Percentiles rank a stretch among this genome's conserved stretches.
phyloP scores from a whole-genome alignment of 2,329 filamentous ascomycete species.

The Aspergillus arachidicola region DNA sequence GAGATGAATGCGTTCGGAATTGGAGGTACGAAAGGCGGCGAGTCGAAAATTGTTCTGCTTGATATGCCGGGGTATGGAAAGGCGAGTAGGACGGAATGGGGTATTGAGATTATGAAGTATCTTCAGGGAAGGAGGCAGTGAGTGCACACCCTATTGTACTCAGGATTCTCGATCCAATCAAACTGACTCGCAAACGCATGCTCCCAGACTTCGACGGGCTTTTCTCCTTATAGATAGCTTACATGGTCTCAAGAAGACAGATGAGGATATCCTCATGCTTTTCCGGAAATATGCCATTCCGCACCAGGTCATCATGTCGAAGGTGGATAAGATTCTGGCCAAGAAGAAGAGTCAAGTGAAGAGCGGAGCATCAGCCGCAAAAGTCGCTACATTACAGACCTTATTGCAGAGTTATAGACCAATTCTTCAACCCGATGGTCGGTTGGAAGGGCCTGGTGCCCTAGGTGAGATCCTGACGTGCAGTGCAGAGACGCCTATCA shows the following conservation, averaged over 20 bases:
- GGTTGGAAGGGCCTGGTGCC: slow-evolving; percentile 43
- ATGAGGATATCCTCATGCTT: slow-evolving; percentile 59
- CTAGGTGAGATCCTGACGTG: slow-evolving; percentile 64
- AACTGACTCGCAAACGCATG: not conserved
- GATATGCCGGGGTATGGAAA: slow-evolving; percentile 74
- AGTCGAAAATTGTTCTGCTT: slow-evolving; percentile 59
- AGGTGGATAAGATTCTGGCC: slow-evolving; percentile 61
- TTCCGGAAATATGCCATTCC: slow-evolving; percentile 60
- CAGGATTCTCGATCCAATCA: not conserved
- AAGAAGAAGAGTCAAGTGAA: slow-evolving; percentile 35
- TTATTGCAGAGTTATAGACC: slow-evolving; percentile 43
- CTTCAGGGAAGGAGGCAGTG: slow-evolving; percentile 62
- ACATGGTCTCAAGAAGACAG: slow-evolving; percentile 65
- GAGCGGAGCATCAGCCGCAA: slow-evolving; percentile 30
- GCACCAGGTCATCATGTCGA: slow-evolving; percentile 68
- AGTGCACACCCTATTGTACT: slow-evolving; percentile 20
- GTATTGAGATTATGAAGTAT: slow-evolving; percentile 69
- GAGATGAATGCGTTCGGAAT: slow-evolving; percentile 69
- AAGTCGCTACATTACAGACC: slow-evolving; percentile 39
- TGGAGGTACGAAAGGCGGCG: slow-evolving; percentile 49
- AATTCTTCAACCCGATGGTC: slow-evolving; percentile 48
- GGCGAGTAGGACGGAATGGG: slow-evolving; percentile 64
- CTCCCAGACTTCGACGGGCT: slow-evolving; percentile 55
- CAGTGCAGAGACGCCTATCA: slow-evolving; percentile 54
- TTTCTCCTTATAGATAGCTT: slow-evolving; percentile 67